Conservation (phyloP, 768 basidiomycete species). For the Suillus luteus region DNA sequence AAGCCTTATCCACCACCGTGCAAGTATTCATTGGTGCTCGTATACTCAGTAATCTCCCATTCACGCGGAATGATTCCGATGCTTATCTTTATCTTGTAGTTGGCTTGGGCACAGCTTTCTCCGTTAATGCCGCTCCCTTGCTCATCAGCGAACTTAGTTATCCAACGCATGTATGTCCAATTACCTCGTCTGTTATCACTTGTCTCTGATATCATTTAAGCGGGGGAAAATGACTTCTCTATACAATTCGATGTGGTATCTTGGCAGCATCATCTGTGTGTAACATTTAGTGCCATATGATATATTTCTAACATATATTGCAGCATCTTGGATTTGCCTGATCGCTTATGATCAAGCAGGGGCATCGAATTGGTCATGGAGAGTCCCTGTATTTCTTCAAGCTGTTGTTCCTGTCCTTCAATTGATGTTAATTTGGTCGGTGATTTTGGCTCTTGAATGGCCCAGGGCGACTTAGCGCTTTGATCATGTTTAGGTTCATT, state of each 20-base stretch:
- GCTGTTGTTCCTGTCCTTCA: slow-evolving; percentile 59
- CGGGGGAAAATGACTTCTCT: slow-evolving; percentile 60
- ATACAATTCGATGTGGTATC: slow-evolving; percentile 77
- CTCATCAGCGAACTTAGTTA: slow-evolving; percentile 68
- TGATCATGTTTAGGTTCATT: slow-evolving; percentile 46
- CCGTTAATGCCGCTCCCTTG: slow-evolving; percentile 62
- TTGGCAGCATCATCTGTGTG: slow-evolving; percentile 62
- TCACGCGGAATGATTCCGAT: too few relatives aligned
- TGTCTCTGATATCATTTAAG: slow-evolving; percentile 22
- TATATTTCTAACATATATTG: slow-evolving; percentile 3
- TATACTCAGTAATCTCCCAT: slow-evolving; percentile 33
- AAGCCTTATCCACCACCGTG: slow-evolving; percentile 48
- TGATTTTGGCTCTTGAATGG: not conserved
- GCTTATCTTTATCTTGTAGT: slow-evolving; percentile 38
- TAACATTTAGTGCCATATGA: not conserved
- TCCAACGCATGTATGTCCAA: slow-evolving; percentile 59
- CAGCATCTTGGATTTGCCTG: slow-evolving; percentile 51
- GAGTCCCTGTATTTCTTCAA: slow-evolving; percentile 66
- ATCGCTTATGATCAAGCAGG: slow-evolving; percentile 40
- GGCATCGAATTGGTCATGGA: slow-evolving; percentile 58
- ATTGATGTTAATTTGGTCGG: slow-evolving; percentile 53
- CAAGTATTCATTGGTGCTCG: slow-evolving; percentile 59
- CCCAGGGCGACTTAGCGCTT: not conserved
- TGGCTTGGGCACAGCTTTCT: slow-evolving; percentile 64
- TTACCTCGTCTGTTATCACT: not conserved